phyloP scores from a whole-genome alignment of 441 rosid species.

The Populus hybrid region DNA sequence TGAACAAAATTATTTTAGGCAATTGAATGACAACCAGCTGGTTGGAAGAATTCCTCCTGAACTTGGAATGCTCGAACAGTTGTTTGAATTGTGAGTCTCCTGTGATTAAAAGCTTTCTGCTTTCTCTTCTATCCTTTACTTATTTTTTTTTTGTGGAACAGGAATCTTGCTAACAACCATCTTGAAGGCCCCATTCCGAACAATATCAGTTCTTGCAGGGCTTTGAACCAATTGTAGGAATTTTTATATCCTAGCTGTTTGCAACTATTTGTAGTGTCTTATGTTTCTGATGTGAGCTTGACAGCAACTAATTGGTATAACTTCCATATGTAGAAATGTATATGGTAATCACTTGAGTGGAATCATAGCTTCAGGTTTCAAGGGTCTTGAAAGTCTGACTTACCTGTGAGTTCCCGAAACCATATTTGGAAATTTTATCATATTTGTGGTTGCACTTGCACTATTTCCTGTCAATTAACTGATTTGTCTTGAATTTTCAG shows the following conservation, averaged over 20 bases:
- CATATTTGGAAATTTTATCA: neutral
- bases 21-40: constrained; percentile 71
- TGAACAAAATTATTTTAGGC: constrained; percentile 35
- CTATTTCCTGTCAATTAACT: neutral
- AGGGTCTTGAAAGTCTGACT: constrained; percentile 76
- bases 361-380: constrained; percentile 64
- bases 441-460: neutral
- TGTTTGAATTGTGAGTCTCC: constrained; percentile 78
- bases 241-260: neutral
- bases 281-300: neutral
- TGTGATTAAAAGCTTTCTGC: neutral
- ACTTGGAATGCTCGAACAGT: constrained; percentile 83
- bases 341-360: constrained; percentile 76
- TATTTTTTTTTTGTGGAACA: constrained; percentile 22
- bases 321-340: constrained; percentile 53
- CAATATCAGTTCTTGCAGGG: constrained; percentile 73
- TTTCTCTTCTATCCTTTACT: too few relatives aligned
- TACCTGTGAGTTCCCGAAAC: constrained; percentile 55
- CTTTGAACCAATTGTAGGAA: constrained; percentile 81
- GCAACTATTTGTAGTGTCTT: neutral
- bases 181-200: constrained; percentile 83
- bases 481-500: constrained; percentile 27
- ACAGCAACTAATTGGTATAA: neutral
- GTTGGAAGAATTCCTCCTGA: constrained; percentile 81
- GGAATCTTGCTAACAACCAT: constrained; percentile 84